Evolutionary conservation across 2,329 filamentous ascomycete genomes (phyloP), one percentile per base, ranked within the genome.

Genomic region (Parascedosporium putredinis): DNA sequence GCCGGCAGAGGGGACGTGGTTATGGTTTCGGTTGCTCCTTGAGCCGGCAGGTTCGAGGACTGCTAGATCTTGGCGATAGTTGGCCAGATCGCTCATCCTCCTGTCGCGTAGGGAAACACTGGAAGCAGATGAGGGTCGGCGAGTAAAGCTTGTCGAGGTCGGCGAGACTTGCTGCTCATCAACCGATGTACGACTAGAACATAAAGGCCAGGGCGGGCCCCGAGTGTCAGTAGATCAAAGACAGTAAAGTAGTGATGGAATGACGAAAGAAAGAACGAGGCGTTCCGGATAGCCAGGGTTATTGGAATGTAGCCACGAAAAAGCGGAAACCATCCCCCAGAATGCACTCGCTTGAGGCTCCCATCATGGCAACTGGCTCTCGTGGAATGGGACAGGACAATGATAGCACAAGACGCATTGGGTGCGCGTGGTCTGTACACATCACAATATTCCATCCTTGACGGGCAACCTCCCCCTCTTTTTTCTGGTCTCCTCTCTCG

Each of bases 1-100:
- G 51, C 69, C 73, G n/a, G 73, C 73, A 33, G 78, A 74, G 14
- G 79, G 77, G 25, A 76, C 73, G 51, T 74, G 74, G 51, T 77
- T 75, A 54, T 81, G 76, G 54, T 79, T 80, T 57, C 76, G 74
- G 48, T 79, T 80, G 51, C 78, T 64, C 54, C 74, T 69, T 9
- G 33, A 20, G 55, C 78, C 76, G 52, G 75, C 72, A 29, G 77
- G 75, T 55, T 87, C 82, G 59, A 87, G 71, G 52, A 83, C 77
- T 57, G 81, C 75, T 51, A 87, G 75, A 58, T 88, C 83, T 67
- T 83, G 84, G 59, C 83, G 80, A 62, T 87, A 84, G 62, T 84
- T 83, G 61, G 72, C 72, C 58, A 86, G 75, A 60, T 84, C 80
- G 68, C 73, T 76, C 61, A 75, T 64, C 56, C 75, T 71, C 59